Base-by-base conservation (phyloP, 2,329 filamentous ascomycete species). In the Verticillium albo-atrum region DNA sequence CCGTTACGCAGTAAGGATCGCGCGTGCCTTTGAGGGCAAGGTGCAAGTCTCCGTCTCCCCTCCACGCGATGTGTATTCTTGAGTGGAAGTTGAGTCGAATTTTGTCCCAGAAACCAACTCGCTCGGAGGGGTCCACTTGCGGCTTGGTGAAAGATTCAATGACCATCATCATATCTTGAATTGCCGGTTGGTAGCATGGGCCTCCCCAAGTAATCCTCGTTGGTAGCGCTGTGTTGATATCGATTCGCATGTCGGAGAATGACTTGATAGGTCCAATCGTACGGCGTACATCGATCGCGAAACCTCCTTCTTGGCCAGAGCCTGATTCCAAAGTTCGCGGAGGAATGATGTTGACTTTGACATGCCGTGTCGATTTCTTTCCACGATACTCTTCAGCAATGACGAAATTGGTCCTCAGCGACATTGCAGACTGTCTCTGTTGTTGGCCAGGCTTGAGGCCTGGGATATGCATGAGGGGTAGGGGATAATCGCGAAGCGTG, bases 161-260 rank as follows among this genome's bases (percentile, higher is more conserved):
- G 27, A 93, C 93, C 84, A 98, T 97, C 95, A 99, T 99, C 90
- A 98, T 97, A 70, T 99, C 96, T 72, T 99, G 95, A 55, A 99
- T 94, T 1, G 94, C 94, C 28, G 96, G 95, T 70, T 99, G 96
- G 69, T 98, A 99, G 2, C 93, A 97, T 53, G 95, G 93, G 4
- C 55, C 55, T 7, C 93, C 93, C 96, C 95, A 99, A 0, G 94
- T 97, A 57, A 99, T 94, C 52, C 91, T 87, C 0, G 95, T 99
- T 2, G 96, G 91, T 60, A 94, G 86, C 58, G 89, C 90, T 2
- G 94, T 97, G 72, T 98, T 97, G 73, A 99, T 93, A 64, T 97
- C 91, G 67, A 99, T 82, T 34, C 84, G 86, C 73, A 97, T 93
- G 69, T 98, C 90, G 0, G 95, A 97, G 71, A 95, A 99, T 0